Evolutionary conservation across 306 rosid genomes (phyloP), one percentile per base, ranked within the genome.

Genomic region (Acacia acuminata): DNA sequence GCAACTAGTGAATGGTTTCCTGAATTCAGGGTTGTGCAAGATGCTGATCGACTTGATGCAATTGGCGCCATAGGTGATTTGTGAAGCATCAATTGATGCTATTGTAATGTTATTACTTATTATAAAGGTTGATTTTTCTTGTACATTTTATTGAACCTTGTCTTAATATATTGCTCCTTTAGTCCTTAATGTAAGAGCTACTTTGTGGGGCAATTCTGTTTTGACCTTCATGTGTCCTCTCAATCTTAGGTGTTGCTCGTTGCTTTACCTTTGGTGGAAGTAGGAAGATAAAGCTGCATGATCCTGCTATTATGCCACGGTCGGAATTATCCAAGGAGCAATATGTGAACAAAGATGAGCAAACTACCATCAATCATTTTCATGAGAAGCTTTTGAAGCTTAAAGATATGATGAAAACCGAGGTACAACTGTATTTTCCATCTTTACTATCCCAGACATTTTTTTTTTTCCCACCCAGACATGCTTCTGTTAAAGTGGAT

Each of bases 1-100:
- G 79, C 84, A 56, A 84, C 69, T 55, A 50, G 43, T 71, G 90
- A 90, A 42, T 82, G 81, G 82, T 87, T 85, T 87, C 91, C 85
- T 1, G 98, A 95, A 77, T 95, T 93, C 77, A 89, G 94, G 63
- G 90, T 93, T 61, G 96, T 95, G 67, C 98, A 95, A 86, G 98
- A 95, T 89, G 98, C 98, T 68, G 98, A 95, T 85, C 91, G 98
- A 82, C 93, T 93, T 68, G 98, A 95, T 86, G 98, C 98, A 58
- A 95, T 95, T 83, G 98, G 98, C 70, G 98, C 98, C 70, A 90
- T 93, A 86, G 98, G 98, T 95, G 89, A 53, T 81, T 71, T 45
- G 44, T 51, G 14, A 16, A 65, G 82, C 77, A 51, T 24, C 65
- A 24, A 22, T 92, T 64, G 96, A 93, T 86, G 98, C 98, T 34